These are phyloP conservation scores for Aotearoamyces nothofagi DNA, from an alignment of 2,329 filamentous ascomycete genomes.

Conservation along the genomic window DNA sequence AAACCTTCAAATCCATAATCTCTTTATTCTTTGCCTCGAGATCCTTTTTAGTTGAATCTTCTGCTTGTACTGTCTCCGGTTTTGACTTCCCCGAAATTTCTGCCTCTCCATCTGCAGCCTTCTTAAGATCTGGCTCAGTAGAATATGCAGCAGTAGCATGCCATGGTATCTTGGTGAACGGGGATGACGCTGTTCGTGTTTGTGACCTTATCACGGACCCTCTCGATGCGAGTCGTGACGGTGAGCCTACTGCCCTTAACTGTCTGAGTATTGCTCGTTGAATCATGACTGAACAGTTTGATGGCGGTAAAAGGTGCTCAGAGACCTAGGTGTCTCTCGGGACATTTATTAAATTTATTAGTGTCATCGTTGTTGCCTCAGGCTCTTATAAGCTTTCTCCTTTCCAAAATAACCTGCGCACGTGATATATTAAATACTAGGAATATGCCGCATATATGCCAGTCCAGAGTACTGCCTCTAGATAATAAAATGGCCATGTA, in stretches of 20 bases:
- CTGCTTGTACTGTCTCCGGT: slow-evolving; percentile 25
- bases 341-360: no score
- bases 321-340: no score
- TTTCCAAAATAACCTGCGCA: no score
- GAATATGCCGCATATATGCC: no score
- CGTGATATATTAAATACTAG: no score
- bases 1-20: slow-evolving; percentile 71
- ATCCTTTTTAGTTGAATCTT: slow-evolving; percentile 43
- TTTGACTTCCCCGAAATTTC: slow-evolving; percentile 21
- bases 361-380: no score
- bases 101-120: slow-evolving; percentile 21
- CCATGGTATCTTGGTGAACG: slow-evolving; percentile 8
- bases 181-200: slow-evolving; percentile 23
- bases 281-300: no score
- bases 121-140: slow-evolving; percentile 27
- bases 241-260: slow-evolving; percentile 25
- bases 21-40: slow-evolving; percentile 60
- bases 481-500: no score
- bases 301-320: no score
- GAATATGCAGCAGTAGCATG: slow-evolving; percentile 15
- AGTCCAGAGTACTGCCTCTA: no score
- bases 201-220: slow-evolving; percentile 17
- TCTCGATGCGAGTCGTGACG: slow-evolving; percentile 13
- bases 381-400: no score
- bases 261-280: slow-evolving; percentile 33